Percentiles rank a stretch among this genome's conserved stretches.
phyloP scores from a whole-genome alignment of 305 asterid genomes.

The Striga hermonthica region DNA sequence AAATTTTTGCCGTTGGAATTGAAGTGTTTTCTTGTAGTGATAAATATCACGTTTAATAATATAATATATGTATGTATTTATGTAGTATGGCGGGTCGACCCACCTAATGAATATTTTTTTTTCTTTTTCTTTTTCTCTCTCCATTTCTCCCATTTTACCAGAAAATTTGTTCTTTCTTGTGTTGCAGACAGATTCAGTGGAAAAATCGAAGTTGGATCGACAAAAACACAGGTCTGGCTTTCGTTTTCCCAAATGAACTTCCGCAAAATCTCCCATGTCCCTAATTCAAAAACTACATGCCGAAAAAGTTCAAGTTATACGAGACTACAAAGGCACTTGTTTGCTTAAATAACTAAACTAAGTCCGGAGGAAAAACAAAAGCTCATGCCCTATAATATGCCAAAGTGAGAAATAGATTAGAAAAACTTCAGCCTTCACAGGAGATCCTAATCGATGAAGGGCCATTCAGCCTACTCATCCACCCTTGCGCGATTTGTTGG shows the following conservation, averaged over 20 bases:
- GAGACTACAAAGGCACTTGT: conserved; percentile 27
- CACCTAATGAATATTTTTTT: no score
- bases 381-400: not conserved
- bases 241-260: conserved; percentile 4
- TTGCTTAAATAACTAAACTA: conserved; percentile 15
- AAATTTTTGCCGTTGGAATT: no score
- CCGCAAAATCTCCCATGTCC: not conserved
- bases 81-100: no score
- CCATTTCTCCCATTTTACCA: no score
- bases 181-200: no score
- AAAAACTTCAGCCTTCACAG: no score
- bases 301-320: conserved; percentile 11
- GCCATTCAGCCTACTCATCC: conserved; percentile 35
- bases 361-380: not conserved
- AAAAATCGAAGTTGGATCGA: not conserved
- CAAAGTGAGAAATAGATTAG: conserved; percentile 19
- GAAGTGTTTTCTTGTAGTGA: no score
- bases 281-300: not conserved
- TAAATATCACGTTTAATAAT: no score
- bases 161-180: no score
- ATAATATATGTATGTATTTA: no score
- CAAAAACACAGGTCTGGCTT: not conserved
- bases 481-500: conserved; percentile 60
- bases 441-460: no score
- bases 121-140: no score